Evolutionary conservation across 2,329 filamentous ascomycete species (phyloP).

Genomic region (Raffaelea arxii): DNA sequence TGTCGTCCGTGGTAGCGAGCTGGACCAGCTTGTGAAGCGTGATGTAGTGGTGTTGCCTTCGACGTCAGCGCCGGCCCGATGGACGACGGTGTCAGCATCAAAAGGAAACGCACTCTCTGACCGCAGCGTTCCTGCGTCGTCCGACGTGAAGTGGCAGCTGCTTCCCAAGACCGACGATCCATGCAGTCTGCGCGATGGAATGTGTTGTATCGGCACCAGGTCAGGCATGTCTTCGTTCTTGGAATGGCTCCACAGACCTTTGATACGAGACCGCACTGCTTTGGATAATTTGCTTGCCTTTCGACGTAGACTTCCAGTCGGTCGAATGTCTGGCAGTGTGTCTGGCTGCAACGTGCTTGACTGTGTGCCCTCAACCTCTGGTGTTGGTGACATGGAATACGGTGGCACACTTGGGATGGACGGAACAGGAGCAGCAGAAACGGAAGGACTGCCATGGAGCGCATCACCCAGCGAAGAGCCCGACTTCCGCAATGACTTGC

Average conservation of each 20-base stretch:
- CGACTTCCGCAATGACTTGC: conserved; percentile 5
- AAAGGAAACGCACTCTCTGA: not conserved
- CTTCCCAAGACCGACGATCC: conserved; percentile 4
- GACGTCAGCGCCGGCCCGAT: not conserved
- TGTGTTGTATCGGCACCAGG: conserved; percentile 35
- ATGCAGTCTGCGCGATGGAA: conserved; percentile 31
- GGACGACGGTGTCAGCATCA: not conserved
- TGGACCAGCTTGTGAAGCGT: conserved; percentile 14
- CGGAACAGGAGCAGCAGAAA: too few relatives aligned
- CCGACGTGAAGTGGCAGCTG: conserved; percentile 8
- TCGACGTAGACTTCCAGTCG: conserved; percentile 10
- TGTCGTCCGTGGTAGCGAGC: conserved; percentile 5
- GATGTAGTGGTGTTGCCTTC: conserved; percentile 4
- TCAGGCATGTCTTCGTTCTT: conserved; percentile 7
- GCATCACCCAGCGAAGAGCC: too few relatives aligned
- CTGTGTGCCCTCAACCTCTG: too few relatives aligned
- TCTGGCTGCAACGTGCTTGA: too few relatives aligned
- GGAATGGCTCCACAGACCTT: conserved; percentile 9
- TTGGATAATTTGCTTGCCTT: conserved; percentile 12
- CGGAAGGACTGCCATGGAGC: too few relatives aligned
- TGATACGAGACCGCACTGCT: conserved; percentile 7
- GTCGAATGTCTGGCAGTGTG: too few relatives aligned
- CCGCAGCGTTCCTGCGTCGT: conserved; percentile 3
- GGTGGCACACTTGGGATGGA: too few relatives aligned
- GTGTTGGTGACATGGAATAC: too few relatives aligned